Base-by-base conservation (phyloP, 1,284 basidiomycete genomes). In the Cryptococcus deneoformans region DNA sequence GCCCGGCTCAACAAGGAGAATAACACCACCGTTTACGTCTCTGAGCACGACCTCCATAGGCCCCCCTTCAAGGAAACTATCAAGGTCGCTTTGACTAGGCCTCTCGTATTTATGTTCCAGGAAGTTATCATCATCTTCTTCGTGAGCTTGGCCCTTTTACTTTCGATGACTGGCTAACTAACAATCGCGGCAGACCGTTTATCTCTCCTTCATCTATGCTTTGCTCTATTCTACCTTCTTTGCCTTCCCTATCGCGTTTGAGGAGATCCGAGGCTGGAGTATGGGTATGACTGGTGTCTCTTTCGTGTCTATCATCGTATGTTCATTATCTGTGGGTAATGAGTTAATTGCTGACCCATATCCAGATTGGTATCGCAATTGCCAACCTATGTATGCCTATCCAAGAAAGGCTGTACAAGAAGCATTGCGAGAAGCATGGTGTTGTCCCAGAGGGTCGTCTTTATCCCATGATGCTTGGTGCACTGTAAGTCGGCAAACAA, bases 131-230 rank as follows among this genome's bases (percentile, higher is more conserved):
- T 80, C 24, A 59, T 79, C 38, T 75, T 75, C 61, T 53, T 38
- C 20, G 76, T 81, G 63, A 77, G 76, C 29, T 29, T 29, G 29
- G 29, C 29, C 29, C 29, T 29, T 29, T 29, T 44, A 20, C 9
- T 44, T 44, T 44, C 24, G 12, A 44, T n/a, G 8, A 44, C 14
- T 16, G 14, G 3, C n/a, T n/a, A 8, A 5, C 43, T 44, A 24
- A 44, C 24, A 29, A n/a, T n/a, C 14, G 9, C 24, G 43, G 24
- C 14, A 44, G 43, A 49, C 47, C 1, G 10, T 49, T 36, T 82
- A 80, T 69, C 67, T 80, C 5, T 73, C 73, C 9, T 79, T 81
- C 63, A 71, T 82, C 52, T 82, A 82, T 66, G 65, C 69, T 52
- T 62, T 75, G 11, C 67, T 77, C 3, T 76, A 76, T 65, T 64